Evolutionary conservation across 1,284 basidiomycete genomes (phyloP), one percentile per base, ranked within the genome.

Genomic region (Dichomitus squalens): DNA sequence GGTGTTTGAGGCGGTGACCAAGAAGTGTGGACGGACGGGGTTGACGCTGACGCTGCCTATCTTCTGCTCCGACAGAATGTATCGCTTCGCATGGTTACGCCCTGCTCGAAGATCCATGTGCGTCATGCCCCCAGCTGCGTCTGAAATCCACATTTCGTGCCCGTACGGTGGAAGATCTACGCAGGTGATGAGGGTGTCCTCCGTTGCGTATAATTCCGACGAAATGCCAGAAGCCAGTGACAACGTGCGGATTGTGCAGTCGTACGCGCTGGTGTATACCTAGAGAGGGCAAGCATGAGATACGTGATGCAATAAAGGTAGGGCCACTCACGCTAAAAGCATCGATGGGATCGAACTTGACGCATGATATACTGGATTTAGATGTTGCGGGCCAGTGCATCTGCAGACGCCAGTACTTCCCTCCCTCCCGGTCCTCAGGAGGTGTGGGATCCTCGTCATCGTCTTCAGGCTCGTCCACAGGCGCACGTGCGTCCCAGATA

Each of bases 121-220:
- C 4, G 86, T 88, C 3, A 84, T 73, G 20, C 88, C 86, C 16
- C 90, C 90, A 7, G 71, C 64, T 0, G 76, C 78, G 67, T 93
- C 90, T 0, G 90, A 89, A 50, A 92, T 79, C 90, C 90, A 93
- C 79, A 93, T 81, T 65, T 92, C 90, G 52, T 87, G 75, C 0
- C 90, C 90, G 4, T 75, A 74, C 1, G 85, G 83, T 1, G 82
- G 72, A 16, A 91, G 64, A 63, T 93, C 90, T 52, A 92, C 75
- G 60, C 83, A 85, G 12, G 80, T 82, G 25, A 91, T 82, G 31
- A 92, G 76, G 6, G 71, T 70, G 16, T 87, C 83, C 3, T 85
- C 81, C 11, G 79, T 81, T 2, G 83, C 76, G 65, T 82, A 87
- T 11, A 93, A 70, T 67, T 93, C 88, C 27, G 75, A 75, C 1